Evolutionary conservation across 768 basidiomycete genomes (phyloP), one percentile per base, ranked within the genome.

Genomic region (Lactarius pseudohatsudake): DNA sequence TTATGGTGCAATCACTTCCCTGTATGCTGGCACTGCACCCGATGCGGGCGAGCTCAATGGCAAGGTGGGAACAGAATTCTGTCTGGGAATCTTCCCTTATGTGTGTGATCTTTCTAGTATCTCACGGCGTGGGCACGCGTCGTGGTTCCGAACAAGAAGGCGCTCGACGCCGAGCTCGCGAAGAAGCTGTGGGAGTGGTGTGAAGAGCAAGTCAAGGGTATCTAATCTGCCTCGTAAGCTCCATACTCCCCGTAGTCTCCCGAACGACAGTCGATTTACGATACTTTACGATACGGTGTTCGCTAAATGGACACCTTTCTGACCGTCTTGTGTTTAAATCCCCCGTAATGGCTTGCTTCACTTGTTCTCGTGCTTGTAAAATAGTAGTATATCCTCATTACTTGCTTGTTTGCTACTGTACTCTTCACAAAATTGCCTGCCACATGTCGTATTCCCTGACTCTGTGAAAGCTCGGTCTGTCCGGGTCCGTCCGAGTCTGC

Each of bases 151-250:
- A 47, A 68, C 61, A 32, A 57, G 38, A 57, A 53, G 18, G 62
- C 69, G 3, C 34, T 64, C 26, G 59, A 73, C 55, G 20, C 26
- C 26, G 66, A 64, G 41, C 56, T 64, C 2, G 70, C 57, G 18
- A 50, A 53, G 53, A 69, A 61, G 61, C 54, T 75, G 6, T 75
- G 74, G 75, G 45, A 61, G 3, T 74, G 71, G 71, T 61, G 72
- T 3, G 74, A 75, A 66, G 69, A 72, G 36, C 69, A 71, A 34
- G 53, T 65, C 20, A 64, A 62, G 8, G 58, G 60, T 41, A 41
- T 53, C 22, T 53, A 53, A 26, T 13, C 26, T 53, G 11, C n/a
- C 22, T 11, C 4, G 11, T 15, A 26, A 53, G 36, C 36, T 34
- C 34, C 34, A 34, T 10, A 34, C 34, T 32, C 6, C 32, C 36